Evolutionary conservation across 768 basidiomycete species (phyloP), one percentile per base, ranked within the genome.

Genomic region (Mycena polygramma): DNA sequence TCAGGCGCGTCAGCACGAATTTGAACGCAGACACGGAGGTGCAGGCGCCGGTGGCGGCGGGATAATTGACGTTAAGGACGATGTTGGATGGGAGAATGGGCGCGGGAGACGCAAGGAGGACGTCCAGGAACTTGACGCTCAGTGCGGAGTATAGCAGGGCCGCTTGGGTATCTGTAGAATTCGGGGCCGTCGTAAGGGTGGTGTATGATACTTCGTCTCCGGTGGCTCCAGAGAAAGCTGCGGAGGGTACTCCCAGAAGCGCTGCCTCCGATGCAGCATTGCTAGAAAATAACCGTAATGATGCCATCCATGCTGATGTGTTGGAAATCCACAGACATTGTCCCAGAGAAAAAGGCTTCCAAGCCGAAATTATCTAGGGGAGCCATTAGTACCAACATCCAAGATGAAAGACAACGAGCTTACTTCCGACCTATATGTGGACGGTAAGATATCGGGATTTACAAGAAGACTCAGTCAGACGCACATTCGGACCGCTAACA

Each of bases 221-320:
- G 15, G 10, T 46, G 7, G 45, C 45, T 17, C 15, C 45, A 7
- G 45, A 46, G 19, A 46, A 46, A 17, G 45, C 45, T 14, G 45
- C 17, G 15, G 45, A 46, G 7, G 45, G 45, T 1, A 46, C 19
- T 19, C 45, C 45, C 19, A 17, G 15, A 41, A 41, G 41, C 41
- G 86, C 83, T 6, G 87, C 85, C 75, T 86, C 86, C 15, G 80
- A 80, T 0, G 88, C 86, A 2, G 87, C 87, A 7, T 86, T 86
- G 26, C 87, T 88, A 65, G 14, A 52, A 48, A 15, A 65, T 10
- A 24, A 57, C 14, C 48, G 30, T 20, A n/a, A 10, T 22, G 17
- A 14, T 57, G 37, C 6, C 14, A 19, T 57, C 22, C 30, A 41
- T 57, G 13, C 22, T 54, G 26, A 2, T 54, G 26, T 58, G 43